Conservation (phyloP, 2,329 filamentous ascomycete species). For the Drechslerella stenobrocha region DNA sequence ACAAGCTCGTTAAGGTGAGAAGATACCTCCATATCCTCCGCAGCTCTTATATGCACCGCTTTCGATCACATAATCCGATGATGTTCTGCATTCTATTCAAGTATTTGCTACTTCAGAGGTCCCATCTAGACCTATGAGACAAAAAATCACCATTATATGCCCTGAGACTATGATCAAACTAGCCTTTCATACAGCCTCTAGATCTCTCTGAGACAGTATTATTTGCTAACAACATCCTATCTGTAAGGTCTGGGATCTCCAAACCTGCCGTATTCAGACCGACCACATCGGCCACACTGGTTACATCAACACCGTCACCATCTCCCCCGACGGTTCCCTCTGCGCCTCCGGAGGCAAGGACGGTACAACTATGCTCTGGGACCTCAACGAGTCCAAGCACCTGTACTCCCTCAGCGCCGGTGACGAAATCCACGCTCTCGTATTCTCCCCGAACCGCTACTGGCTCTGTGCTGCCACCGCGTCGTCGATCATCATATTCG, state of each 20-base stretch:
- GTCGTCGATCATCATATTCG: slow-evolving; percentile 99
- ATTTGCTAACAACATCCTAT: slow-evolving; percentile 11
- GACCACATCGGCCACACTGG: slow-evolving; percentile 84
- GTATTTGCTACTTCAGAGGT: slow-evolving; percentile 99
- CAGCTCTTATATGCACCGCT: slow-evolving; percentile 13
- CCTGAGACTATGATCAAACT: slow-evolving; percentile 65
- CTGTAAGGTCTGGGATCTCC: slow-evolving; percentile 74
- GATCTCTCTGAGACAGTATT: background rate
- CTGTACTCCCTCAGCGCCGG: slow-evolving; percentile 99
- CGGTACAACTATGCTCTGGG: slow-evolving; percentile 48
- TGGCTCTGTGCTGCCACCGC: slow-evolving; percentile 99
- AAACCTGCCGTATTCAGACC: slow-evolving; percentile 41
- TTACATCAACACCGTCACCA: slow-evolving; percentile 47
- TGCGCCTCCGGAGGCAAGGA: slow-evolving; percentile 46
- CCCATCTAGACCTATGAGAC: slow-evolving; percentile 86
- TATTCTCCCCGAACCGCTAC: slow-evolving; percentile 99
- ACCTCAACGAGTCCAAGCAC: slow-evolving; percentile 99
- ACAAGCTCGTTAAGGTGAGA: slow-evolving; percentile 99
- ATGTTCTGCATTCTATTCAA: slow-evolving; percentile 82
- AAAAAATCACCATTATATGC: slow-evolving; percentile 76
- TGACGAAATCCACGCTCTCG: slow-evolving; percentile 99
- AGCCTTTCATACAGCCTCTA: slow-evolving; percentile 49
- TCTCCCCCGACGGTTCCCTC: slow-evolving; percentile 47
- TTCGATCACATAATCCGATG: slow-evolving; percentile 64
- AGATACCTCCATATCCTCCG: slow-evolving; percentile 25